Conservation (phyloP, 148 eudicot genomes). For the Rhododendron molle region DNA sequence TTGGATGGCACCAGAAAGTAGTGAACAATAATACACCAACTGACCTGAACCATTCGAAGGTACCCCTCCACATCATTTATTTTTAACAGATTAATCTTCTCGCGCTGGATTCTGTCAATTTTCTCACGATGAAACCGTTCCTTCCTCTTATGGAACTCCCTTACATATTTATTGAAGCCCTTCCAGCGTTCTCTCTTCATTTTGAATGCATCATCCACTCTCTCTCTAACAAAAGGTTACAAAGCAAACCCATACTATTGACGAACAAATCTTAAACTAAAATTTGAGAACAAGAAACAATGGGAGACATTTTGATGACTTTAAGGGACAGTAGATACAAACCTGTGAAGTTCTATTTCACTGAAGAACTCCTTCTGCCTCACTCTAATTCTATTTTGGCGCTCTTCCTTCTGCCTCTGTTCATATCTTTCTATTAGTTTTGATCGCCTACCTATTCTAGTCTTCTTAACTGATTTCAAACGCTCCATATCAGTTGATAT, state of each 20-base stretch:
- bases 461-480: slow-evolving; percentile 80
- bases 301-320: background rate
- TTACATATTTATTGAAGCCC: slow-evolving; percentile 71
- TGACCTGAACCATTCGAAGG: slow-evolving; percentile 97
- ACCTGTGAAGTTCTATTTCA: slow-evolving; percentile 93
- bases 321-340: slow-evolving; percentile 7
- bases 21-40: background rate
- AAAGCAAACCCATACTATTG: slow-evolving; percentile 6
- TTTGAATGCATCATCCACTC: slow-evolving; percentile 82
- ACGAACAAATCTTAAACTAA: background rate
- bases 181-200: slow-evolving; percentile 87
- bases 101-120: slow-evolving; percentile 98
- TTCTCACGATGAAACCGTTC: slow-evolving; percentile 93
- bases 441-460: slow-evolving; percentile 86
- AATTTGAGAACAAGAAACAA: background rate
- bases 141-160: slow-evolving; percentile 96
- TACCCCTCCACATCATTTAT: slow-evolving; percentile 99
- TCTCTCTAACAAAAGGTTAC: slow-evolving; percentile 51
- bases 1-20: background rate
- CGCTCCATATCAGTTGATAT: slow-evolving; percentile 72
- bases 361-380: slow-evolving; percentile 97
- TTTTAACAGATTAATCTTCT: slow-evolving; percentile 89
- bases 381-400: slow-evolving; percentile 87
- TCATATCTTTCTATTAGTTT: slow-evolving; percentile 88
- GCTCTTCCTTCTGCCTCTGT: slow-evolving; percentile 96